Evolutionary conservation across 148 eudicot genomes (phyloP).

Genomic region (Diospyros lotus): DNA sequence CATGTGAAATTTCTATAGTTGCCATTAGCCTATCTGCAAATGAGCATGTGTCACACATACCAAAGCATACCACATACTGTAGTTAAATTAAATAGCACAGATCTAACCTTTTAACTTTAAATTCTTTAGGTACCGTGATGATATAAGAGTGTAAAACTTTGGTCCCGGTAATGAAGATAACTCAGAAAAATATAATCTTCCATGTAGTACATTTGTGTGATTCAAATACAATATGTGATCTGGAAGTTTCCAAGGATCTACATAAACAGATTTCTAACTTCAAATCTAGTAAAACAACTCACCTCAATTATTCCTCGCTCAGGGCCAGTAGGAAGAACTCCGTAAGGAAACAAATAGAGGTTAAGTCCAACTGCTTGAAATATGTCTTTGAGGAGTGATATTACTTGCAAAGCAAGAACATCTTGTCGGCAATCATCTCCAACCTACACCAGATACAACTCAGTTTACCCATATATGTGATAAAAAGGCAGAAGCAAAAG

Average conservation of each 20-base stretch:
- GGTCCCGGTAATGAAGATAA: no score
- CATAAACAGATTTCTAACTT: not conserved
- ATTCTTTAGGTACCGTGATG: not conserved
- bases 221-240: not conserved
- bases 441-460: slow-evolving; percentile 46
- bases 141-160: not conserved
- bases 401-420: slow-evolving; percentile 97
- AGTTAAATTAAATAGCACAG: no score
- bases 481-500: slow-evolving; percentile 5
- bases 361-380: slow-evolving; percentile 78
- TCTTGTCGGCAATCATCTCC: slow-evolving; percentile 99
- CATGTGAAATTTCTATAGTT: no score
- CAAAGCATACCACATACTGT: no score
- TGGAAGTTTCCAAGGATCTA: not conserved
- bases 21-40: no score
- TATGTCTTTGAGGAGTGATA: slow-evolving; percentile 84
- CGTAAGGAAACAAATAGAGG: slow-evolving; percentile 91
- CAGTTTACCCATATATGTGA: not conserved
- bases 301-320: slow-evolving; percentile 97
- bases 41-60: no score
- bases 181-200: not conserved
- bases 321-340: slow-evolving; percentile 97
- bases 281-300: slow-evolving; percentile 5
- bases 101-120: no score
- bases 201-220: not conserved